Conservation (phyloP, 1,284 basidiomycete genomes). For the Fomitopsis schrenkii region DNA sequence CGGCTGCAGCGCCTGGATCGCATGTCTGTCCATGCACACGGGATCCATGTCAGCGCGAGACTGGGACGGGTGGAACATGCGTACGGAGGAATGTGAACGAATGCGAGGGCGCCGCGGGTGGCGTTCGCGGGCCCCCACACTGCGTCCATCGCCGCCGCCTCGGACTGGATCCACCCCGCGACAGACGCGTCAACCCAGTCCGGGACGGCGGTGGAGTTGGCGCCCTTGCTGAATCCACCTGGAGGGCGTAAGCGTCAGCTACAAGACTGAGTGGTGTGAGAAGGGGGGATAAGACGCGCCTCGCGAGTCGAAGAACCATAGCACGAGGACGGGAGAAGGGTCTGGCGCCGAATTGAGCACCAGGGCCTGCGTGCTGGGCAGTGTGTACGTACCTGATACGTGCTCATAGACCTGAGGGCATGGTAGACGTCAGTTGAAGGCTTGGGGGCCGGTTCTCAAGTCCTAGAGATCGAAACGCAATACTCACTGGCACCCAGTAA, state of each 20-base stretch:
- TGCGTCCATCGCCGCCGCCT: conserved; percentile 47
- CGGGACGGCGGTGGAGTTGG: conserved; percentile 40
- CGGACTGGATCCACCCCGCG: conserved; percentile 52
- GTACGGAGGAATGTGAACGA: conserved; percentile 61
- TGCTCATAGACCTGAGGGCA: conserved; percentile 29
- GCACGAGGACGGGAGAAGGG: conserved; percentile 42
- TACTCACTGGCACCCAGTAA: conserved; percentile 66
- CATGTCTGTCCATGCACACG: conserved; percentile 34
- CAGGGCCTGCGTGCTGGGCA: neutral
- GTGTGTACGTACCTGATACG: conserved; percentile 22
- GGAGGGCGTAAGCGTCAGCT: neutral
- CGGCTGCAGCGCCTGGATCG: conserved; percentile 46
- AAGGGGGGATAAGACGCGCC: conserved; percentile 24
- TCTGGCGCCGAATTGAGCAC: conserved; percentile 29
- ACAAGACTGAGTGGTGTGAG: neutral
- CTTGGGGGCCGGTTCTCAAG: too few relatives aligned
- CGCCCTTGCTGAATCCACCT: conserved; percentile 47
- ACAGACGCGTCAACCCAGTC: conserved; percentile 69
- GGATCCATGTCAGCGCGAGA: neutral
- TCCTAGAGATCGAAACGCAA: neutral
- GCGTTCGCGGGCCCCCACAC: conserved; percentile 52
- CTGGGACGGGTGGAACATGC: neutral
- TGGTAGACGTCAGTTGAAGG: too few relatives aligned
- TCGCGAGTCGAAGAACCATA: conserved; percentile 75
- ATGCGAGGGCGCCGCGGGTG: conserved; percentile 51